These are phyloP conservation scores for Drosera capensis DNA, from an alignment of 148 eudicot genomes.

Conservation along the genomic window DNA sequence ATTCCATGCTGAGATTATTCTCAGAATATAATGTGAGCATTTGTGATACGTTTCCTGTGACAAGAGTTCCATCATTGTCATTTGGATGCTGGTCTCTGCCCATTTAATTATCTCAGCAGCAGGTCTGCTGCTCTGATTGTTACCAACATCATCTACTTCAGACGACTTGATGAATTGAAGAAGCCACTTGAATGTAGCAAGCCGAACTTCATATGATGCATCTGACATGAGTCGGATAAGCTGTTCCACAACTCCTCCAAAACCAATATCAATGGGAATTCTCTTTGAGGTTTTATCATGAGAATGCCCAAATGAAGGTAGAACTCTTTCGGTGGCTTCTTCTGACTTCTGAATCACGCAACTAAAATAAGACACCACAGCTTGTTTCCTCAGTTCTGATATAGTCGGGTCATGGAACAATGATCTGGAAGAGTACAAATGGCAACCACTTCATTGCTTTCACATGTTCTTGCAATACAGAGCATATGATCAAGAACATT, in stretches of 20 bases:
- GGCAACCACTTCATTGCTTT: slow-evolving; percentile 40
- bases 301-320: slow-evolving; percentile 11
- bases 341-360: slow-evolving; percentile 39
- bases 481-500: slow-evolving; percentile 72
- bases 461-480: slow-evolving; percentile 44
- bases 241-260: slow-evolving; percentile 25
- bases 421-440: slow-evolving; percentile 17
- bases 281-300: slow-evolving; percentile 7
- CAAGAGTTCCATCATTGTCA: slow-evolving; percentile 33
- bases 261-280: slow-evolving; percentile 18
- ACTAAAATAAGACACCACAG: slow-evolving; percentile 58
- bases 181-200: slow-evolving; percentile 85
- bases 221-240: slow-evolving; percentile 50
- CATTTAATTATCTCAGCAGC: slow-evolving; percentile 18
- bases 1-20: slow-evolving; percentile 72
- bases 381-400: slow-evolving; percentile 76
- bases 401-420: slow-evolving; percentile 58
- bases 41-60: slow-evolving; percentile 59
- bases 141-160: slow-evolving; percentile 11
- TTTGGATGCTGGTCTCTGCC: slow-evolving; percentile 51
- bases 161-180: slow-evolving; percentile 37
- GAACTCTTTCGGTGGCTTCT: slow-evolving; percentile 34
- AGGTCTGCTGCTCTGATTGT: slow-evolving; percentile 13
- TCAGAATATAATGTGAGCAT: slow-evolving; percentile 58
- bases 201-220: slow-evolving; percentile 80